Evolutionary conservation across 208 protist genomes (phyloP).

Genomic region (Trypanosoma platydactyli): DNA sequence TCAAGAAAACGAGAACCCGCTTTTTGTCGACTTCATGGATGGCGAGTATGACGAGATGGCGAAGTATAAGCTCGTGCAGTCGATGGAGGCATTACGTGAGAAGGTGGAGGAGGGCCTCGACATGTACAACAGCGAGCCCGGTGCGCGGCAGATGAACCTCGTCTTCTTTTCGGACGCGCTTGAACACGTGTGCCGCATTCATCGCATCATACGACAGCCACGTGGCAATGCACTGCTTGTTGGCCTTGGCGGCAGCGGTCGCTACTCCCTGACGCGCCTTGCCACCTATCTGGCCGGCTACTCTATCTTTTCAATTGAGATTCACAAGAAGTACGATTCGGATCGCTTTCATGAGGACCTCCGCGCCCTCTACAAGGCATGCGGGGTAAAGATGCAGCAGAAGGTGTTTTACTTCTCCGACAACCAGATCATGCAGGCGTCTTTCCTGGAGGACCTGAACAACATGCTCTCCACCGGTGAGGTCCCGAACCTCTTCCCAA

Average conservation of each 20-base stretch:
- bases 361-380: slow-evolving; percentile 94
- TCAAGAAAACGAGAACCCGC: slow-evolving; percentile 83
- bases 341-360: slow-evolving; percentile 97
- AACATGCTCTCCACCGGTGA: slow-evolving; percentile 97
- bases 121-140: slow-evolving; percentile 94
- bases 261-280: slow-evolving; percentile 95
- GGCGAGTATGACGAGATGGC: slow-evolving; percentile 91
- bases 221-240: slow-evolving; percentile 97
- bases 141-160: slow-evolving; percentile 92
- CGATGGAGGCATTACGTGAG: slow-evolving; percentile 82
- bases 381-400: slow-evolving; percentile 92
- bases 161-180: slow-evolving; percentile 99
- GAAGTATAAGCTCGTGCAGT: slow-evolving; percentile 94
- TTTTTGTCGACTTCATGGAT: slow-evolving; percentile 96
- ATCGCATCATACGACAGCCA: slow-evolving; percentile 96
- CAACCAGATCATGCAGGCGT: slow-evolving; percentile 96
- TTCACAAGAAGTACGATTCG: slow-evolving; percentile 95
- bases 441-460: slow-evolving; percentile 98
- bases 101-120: slow-evolving; percentile 94
- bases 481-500: slow-evolving; percentile 97
- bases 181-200: slow-evolving; percentile 96
- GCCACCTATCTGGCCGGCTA: slow-evolving; percentile 96
- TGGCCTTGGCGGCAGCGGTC: slow-evolving; percentile 97
- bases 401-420: slow-evolving; percentile 98
- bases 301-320: slow-evolving; percentile 96